phyloP scores from a whole-genome alignment of 345 rosid species.

The Rhizophora mangle region DNA sequence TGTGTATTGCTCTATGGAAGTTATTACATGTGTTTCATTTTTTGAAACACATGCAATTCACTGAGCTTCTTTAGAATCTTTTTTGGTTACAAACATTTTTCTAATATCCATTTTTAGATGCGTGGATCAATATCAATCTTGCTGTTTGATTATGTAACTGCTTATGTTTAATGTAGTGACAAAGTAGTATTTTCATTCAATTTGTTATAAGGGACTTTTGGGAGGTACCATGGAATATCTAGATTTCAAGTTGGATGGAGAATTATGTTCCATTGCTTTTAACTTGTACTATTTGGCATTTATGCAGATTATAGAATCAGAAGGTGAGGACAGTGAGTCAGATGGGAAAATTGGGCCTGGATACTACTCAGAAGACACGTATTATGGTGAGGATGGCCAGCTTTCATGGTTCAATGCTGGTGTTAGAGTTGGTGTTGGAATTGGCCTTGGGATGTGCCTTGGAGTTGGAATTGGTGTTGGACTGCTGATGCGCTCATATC shows the following conservation, averaged over 20 bases:
- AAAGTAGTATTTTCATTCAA: background rate
- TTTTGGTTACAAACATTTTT: background rate
- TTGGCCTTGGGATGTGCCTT: constrained; percentile 91
- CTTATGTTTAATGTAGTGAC: background rate
- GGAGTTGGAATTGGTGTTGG: constrained; percentile 95
- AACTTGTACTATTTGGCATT: background rate
- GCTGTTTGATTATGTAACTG: background rate
- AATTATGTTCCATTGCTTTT: background rate
- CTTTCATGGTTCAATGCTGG: constrained; percentile 94
- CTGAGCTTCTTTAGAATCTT: no score
- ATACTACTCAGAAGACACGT: constrained; percentile 58
- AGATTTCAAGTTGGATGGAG: background rate
- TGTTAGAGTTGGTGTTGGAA: constrained; percentile 93
- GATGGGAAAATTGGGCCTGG: constrained; percentile 52
- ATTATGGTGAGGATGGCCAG: constrained; percentile 77
- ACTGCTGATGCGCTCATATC: constrained; percentile 89
- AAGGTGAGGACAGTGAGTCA: constrained; percentile 46
- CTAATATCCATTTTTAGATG: background rate
- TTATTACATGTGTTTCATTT: background rate
- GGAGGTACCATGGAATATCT: background rate
- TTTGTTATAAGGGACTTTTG: background rate
- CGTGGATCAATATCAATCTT: background rate
- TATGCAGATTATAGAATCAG: constrained; percentile 50
- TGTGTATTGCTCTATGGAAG: background rate
- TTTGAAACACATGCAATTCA: no score